Base-by-base conservation (phyloP, 192 early-diverging fungal genomes). In the Jimgerdemannia flammicorona region DNA sequence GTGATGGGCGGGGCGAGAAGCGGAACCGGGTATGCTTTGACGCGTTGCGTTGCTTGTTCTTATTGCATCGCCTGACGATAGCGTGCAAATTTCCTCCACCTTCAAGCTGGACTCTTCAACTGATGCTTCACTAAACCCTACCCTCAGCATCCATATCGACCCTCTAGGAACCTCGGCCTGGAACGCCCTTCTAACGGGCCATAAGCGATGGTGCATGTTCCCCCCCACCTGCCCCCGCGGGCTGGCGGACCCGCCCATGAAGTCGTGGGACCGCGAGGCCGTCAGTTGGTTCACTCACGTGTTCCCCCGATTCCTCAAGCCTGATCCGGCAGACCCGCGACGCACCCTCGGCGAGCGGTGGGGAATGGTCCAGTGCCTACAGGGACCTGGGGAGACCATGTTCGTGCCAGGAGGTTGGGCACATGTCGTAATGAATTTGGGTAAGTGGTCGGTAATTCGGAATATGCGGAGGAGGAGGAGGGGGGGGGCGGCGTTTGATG, bases 381-480 rank as follows among this genome's bases (percentile, higher is more conserved):
- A 95, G 74, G 70, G 81, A 43, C 93, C 94, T 4, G 92, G 92
- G 0, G 93, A 95, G 79, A 93, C 89, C 20, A 89, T 95, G 59
- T 94, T 92, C 83, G 93, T 95, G 0, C 94, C 94, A 17, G 90
- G 91, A 43, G 94, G 92, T 1, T 94, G 94, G 93, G 80, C 83
- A 9, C 93, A 93, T 79, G 87, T 93, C 11, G 93, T 94, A 3
- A 91, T 94, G 80, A 95, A 95, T 78, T 76, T 93, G 29, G 89
- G 89, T 89, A 81, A 54, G 69, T 70, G n/a, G 3, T 43, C 64
- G 64, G 4, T 39, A 4, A 54, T 40, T 40, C 72, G 20, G 44
- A 59, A 7, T 11, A n/a, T 20, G 19, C 43, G 40, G 17, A 3
- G 69, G 44, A 3, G 44, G 17, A n/a, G n/a, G n/a, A n/a, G n/a